These are phyloP conservation scores for Exophiala oligosperma DNA, from an alignment of 2,329 filamentous ascomycete species.

Conservation along the genomic window DNA sequence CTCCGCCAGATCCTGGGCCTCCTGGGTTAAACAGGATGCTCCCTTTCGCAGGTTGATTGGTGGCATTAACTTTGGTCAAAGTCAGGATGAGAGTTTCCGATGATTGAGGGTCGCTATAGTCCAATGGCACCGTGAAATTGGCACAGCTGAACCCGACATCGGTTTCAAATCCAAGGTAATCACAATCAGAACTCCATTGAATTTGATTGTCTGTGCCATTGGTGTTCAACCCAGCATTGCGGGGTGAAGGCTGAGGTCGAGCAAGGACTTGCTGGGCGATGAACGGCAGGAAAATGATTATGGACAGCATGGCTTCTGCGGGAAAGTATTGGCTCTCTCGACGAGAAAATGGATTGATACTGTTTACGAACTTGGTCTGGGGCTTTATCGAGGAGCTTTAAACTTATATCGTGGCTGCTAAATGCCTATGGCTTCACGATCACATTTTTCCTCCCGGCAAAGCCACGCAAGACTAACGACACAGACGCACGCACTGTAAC, in stretches of 20 bases:
- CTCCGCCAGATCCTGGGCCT: constrained; percentile 35
- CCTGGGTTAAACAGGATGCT: constrained; percentile 38
- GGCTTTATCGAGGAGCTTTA: too few relatives aligned
- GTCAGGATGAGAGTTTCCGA: constrained; percentile 31
- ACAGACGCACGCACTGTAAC: too few relatives aligned
- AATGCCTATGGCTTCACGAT: too few relatives aligned
- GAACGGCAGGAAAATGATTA: background rate
- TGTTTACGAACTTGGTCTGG: too few relatives aligned
- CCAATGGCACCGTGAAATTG: constrained; percentile 36
- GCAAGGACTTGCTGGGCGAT: background rate
- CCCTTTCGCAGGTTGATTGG: constrained; percentile 32
- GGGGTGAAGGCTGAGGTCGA: background rate
- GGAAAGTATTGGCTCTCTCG: too few relatives aligned
- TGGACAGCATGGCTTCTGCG: too few relatives aligned
- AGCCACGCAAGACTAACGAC: too few relatives aligned
- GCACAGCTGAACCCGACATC: constrained; percentile 30
- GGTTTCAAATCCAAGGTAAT: background rate
- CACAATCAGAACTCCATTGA: background rate
- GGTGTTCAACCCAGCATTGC: background rate
- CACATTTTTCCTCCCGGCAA: too few relatives aligned
- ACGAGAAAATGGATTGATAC: too few relatives aligned
- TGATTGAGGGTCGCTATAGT: constrained; percentile 33
- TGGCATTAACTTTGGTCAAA: constrained; percentile 31
- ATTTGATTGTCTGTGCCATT: background rate
- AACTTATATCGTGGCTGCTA: too few relatives aligned